Evolutionary conservation across 1,139 yeast genomes (phyloP), one percentile per base, ranked within the genome.

Genomic region (Wickerhamomyces sp.): DNA sequence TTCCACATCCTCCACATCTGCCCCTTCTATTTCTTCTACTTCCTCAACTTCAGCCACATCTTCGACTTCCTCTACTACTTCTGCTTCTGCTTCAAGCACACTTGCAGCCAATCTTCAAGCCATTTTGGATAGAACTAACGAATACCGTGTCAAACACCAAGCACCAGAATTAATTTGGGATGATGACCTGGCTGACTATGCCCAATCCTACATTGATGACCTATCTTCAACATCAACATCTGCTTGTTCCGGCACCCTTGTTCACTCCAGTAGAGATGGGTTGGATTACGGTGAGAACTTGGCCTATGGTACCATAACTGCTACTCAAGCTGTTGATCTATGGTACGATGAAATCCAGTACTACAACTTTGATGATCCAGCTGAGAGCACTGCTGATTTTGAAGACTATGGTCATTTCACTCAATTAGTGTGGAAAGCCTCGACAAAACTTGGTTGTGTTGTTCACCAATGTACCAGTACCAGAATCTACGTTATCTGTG

Each of bases 401-500:
- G 25, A 21, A 15, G 12, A 15, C 2, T 28, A 28, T 22, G 31
- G 31, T 4, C 88, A 80, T 55, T 80, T 79, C 61, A 78, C 87
- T 12, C 87, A 79, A 57, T 53, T 79, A 31, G 70, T 80, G n/a
- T 80, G 88, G 88, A 70, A 70, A 44, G 46, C 66, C 7, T 60
- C 80, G 27, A 57, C 72, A 20, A 57, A 68, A 42, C 57, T 80
- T 26, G 87, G 87, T 25, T 80, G 88, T 64, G 84, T 38, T 23
- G 38, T 43, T 26, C 32, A 45, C 4, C 27, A 30, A 47, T 56
- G 39, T 69, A 72, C 73, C 17, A 38, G 41, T 11, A 43, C 51
- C 38, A 64, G 68, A 42, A 75, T 72, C 45, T 81, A 80, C 61
- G 68, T 83, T 38, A 71, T 80, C 39, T 82, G 91, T 65, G 83